A percentile compares a stretch with the other conserved stretches of the same genome.
Conservation (phyloP, 2,329 filamentous ascomycete genomes). For the Fusarium pseudograminearum region DNA sequence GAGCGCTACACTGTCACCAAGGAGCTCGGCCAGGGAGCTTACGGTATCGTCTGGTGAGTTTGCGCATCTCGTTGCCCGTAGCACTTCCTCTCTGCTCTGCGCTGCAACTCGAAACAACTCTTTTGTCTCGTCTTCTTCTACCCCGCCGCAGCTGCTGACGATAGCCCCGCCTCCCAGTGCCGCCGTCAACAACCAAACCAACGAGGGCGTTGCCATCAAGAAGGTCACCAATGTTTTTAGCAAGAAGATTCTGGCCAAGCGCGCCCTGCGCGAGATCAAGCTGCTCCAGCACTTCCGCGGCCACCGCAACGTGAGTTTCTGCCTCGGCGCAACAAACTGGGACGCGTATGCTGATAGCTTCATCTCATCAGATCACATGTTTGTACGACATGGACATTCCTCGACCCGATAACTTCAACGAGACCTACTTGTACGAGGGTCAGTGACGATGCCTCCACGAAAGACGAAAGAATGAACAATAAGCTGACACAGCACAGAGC, state of each 20-base stretch:
- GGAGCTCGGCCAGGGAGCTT: constrained; percentile 97
- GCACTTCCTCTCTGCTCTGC: constrained; percentile 22
- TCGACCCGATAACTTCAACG: constrained; percentile 96
- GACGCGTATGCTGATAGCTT: constrained; percentile 35
- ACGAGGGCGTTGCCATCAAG: constrained; percentile 97
- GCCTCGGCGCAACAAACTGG: not conserved
- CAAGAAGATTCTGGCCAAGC: constrained; percentile 99
- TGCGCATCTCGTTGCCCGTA: constrained; percentile 18
- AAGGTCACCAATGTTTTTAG: constrained; percentile 99
- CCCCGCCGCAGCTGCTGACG: constrained; percentile 48
- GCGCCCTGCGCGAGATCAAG: constrained; percentile 97
- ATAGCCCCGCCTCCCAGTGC: constrained; percentile 69
- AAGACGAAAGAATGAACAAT: constrained; percentile 5
- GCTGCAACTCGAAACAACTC: constrained; percentile 22
- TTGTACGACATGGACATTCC: constrained; percentile 99
- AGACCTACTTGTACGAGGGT: constrained; percentile 99
- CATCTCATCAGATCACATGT: constrained; percentile 83
- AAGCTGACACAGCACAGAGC: constrained; percentile 68
- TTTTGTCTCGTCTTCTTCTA: constrained; percentile 33
- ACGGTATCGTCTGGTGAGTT: constrained; percentile 94
- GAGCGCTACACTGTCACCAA: constrained; percentile 99
- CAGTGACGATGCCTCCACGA: constrained; percentile 49
- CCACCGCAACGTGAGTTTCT: constrained; percentile 78
- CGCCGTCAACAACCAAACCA: constrained; percentile 89
- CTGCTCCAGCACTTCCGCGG: constrained; percentile 96